phyloP scores from a whole-genome alignment of 2,329 filamentous ascomycete genomes.

The Venturia asperata region DNA sequence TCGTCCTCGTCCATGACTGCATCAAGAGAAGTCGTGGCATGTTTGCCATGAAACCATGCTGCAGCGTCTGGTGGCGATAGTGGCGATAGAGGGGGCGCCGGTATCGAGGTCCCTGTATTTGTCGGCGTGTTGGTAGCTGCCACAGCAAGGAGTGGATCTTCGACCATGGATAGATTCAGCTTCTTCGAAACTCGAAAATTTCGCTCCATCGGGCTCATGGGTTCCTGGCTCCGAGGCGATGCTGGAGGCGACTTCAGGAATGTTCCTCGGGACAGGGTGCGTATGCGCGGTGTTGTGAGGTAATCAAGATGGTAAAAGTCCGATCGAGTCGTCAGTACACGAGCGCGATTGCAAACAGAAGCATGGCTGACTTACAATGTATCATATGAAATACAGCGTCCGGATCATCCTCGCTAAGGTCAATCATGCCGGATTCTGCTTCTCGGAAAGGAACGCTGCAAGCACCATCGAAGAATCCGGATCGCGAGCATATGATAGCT shows the following conservation, averaged over 20 bases:
- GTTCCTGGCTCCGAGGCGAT: constrained; percentile 22
- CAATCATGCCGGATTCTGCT: constrained; percentile 32
- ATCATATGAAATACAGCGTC: constrained; percentile 38
- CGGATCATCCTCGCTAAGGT: constrained; percentile 35
- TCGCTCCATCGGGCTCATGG: no score
- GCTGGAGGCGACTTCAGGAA: constrained; percentile 27
- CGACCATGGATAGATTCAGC: no score
- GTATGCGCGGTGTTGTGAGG: constrained; percentile 25
- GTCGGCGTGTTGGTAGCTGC: no score
- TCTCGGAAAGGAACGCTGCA: constrained; percentile 34
- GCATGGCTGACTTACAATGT: constrained; percentile 29
- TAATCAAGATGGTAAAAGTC: constrained; percentile 39
- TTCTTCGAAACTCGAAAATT: no score
- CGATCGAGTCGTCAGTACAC: constrained; percentile 20
- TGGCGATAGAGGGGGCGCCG: no score
- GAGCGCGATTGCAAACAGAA: neutral
- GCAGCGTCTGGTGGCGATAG: no score
- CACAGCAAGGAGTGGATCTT: no score
- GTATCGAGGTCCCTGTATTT: no score
- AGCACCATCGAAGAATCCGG: constrained; percentile 40
- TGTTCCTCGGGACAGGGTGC: constrained; percentile 19
- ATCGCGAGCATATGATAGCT: constrained; percentile 43
- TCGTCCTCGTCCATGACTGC: no score
- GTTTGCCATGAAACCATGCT: no score
- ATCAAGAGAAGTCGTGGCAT: no score